Base-by-base conservation (phyloP, 495 filamentous ascomycete species). In the Penicillium parvum region DNA sequence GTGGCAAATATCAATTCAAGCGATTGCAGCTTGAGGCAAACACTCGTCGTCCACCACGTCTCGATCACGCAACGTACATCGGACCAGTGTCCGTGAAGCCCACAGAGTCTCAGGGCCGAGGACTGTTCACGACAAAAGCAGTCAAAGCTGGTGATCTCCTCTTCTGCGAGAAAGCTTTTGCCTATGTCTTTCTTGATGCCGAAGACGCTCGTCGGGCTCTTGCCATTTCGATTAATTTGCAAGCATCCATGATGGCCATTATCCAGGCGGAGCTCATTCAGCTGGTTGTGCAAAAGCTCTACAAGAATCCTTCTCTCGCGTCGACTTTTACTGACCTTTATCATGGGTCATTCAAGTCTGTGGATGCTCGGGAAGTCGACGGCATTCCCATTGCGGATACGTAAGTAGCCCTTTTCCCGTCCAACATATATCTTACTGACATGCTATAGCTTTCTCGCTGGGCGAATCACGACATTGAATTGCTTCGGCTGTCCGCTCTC, bases 81-180 rank as follows among this genome's bases (percentile, higher is more conserved):
- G 59, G 58, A 0, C 59, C 60, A 4, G 55, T 61, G 8, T 26
- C 45, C 12, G 47, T 67, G 1, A 55, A 50, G 12, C 7, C 30
- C 1, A 45, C 57, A 0, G 12, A 19, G 23, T 46, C 37, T 8
- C 47, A 48, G 22, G 73, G 76, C 11, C 58, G 63, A 9, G 73
- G 73, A 1, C 43, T 77, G 3, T 80, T 77, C 44, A 64, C 71
- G 0, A 75, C 71, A 6, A 52, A 59, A 17, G 61, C 48, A 9
- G 66, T 82, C 46, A 58, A 68, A 26, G 65, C 61, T 0, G 79
- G 77, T 0, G 74, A 78, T 5, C 58, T 81, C 1, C 50, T 81
- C 0, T 40, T 79, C 8, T 76, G 69, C 33, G 75, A 81, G 45
- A 82, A 81, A 41, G 74, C 76, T 1, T 76, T 80, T 44, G 53